These are phyloP conservation scores for Phytopythium boreale DNA, from an alignment of 352 stramenopile genomes.

Conservation along the genomic window DNA sequence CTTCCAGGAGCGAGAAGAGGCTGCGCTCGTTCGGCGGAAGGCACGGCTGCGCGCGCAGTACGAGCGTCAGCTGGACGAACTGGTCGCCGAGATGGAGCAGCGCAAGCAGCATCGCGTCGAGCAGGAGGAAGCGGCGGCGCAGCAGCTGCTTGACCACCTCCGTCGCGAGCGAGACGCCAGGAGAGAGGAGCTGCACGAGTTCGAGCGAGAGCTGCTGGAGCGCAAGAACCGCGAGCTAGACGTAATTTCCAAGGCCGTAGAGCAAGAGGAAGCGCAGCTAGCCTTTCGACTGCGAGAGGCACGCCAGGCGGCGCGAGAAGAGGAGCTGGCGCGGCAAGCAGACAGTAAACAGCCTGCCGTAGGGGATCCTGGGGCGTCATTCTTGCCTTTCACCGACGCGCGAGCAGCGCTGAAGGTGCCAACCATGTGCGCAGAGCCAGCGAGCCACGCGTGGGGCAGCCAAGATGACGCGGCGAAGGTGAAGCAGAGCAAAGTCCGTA, in stretches of 20 bases:
- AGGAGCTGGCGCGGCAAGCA: constrained; percentile 22
- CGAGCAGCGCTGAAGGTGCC: neutral
- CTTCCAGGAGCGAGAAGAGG: constrained; percentile 71
- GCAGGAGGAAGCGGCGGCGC: constrained; percentile 50
- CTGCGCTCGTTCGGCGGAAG: constrained; percentile 60
- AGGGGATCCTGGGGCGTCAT: neutral
- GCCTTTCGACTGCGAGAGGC: constrained; percentile 26
- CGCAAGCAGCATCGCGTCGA: constrained; percentile 51
- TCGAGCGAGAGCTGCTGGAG: constrained; percentile 44
- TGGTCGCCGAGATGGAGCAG: constrained; percentile 55
- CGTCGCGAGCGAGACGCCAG: constrained; percentile 52
- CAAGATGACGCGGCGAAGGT: neutral
- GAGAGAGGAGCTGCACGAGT: constrained; percentile 42
- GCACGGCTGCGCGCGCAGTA: constrained; percentile 58
- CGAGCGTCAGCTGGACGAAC: constrained; percentile 61
- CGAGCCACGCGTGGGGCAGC: neutral
- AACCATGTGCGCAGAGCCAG: neutral
- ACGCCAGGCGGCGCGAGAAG: constrained; percentile 31
- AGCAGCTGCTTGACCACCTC: constrained; percentile 50
- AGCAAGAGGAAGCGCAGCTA: constrained; percentile 45
- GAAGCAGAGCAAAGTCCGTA: neutral
- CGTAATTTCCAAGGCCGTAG: constrained; percentile 31
- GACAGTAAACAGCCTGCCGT: neutral
- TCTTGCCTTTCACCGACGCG: neutral
- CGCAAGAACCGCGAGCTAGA: constrained; percentile 46